A percentile compares a stretch with the other conserved stretches of the same genome.
Conservation (phyloP, 306 rosid species). For the Alnus rubra region DNA sequence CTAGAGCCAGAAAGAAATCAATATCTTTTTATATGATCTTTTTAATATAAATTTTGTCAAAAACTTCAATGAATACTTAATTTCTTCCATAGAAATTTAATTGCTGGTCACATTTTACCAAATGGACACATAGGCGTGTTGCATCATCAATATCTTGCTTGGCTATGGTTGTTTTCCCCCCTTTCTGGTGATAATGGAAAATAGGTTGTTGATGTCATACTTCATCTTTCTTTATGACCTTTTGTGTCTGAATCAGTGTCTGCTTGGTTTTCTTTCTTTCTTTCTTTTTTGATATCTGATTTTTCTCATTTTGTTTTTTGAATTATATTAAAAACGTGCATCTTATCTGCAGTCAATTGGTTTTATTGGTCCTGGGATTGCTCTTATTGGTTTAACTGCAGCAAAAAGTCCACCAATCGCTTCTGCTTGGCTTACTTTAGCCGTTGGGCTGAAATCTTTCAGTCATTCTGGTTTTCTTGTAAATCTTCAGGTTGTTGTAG, state of each 20-base stretch:
- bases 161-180: neutral
- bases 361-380: constrained; percentile 85
- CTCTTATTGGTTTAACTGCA: constrained; percentile 66
- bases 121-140: constrained; percentile 9
- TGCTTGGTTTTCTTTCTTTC: neutral
- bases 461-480: constrained; percentile 96
- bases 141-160: constrained; percentile 7
- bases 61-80: neutral
- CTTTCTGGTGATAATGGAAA: constrained; percentile 12
- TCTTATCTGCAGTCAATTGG: constrained; percentile 73
- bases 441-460: constrained; percentile 90
- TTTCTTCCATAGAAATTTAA: neutral
- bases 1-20: neutral
- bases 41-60: neutral
- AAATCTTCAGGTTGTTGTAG: constrained; percentile 80
- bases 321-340: constrained; percentile 26
- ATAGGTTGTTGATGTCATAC: constrained; percentile 7
- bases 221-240: neutral
- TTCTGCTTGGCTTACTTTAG: constrained; percentile 92
- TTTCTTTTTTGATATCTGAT: constrained; percentile 11
- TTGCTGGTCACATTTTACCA: neutral
- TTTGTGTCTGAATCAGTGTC: neutral
- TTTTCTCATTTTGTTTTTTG: constrained; percentile 11
- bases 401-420: constrained; percentile 70
- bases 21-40: neutral